Conservation (phyloP, 148 eudicot species). For the Bassia scoparia region DNA sequence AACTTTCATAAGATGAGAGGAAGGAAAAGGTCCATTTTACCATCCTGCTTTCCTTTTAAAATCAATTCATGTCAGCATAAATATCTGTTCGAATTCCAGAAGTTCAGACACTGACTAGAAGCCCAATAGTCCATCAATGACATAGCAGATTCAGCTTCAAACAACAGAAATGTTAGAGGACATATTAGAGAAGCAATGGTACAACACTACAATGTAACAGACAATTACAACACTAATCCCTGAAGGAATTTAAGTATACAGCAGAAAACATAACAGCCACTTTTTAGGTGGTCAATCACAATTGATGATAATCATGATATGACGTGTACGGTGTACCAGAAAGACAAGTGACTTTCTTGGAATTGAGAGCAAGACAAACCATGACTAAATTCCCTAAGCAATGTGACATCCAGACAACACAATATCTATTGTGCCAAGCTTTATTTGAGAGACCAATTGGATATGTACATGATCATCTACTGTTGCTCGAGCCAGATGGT, state of each 20-base stretch:
- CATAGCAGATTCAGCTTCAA: not conserved
- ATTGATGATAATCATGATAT: not conserved
- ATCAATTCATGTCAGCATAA: not conserved
- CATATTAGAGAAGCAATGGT: too few species aligned
- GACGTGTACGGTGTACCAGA: not conserved
- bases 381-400: not conserved
- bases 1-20: too few species aligned
- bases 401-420: too few species aligned
- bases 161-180: not conserved
- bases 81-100: not conserved
- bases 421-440: not conserved
- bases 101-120: not conserved
- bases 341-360: not conserved
- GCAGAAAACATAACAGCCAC: not conserved
- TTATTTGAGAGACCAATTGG: not conserved
- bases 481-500: not conserved
- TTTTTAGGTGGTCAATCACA: not conserved
- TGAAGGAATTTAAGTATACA: not conserved
- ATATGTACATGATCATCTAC: not conserved
- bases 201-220: not conserved
- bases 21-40: not conserved
- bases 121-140: not conserved
- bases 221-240: constrained; percentile 1
- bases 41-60: not conserved
- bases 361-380: not conserved